These are phyloP conservation scores for Colletotrichum brevisporum DNA, from an alignment of 2,329 filamentous ascomycete species.

Conservation along the genomic window DNA sequence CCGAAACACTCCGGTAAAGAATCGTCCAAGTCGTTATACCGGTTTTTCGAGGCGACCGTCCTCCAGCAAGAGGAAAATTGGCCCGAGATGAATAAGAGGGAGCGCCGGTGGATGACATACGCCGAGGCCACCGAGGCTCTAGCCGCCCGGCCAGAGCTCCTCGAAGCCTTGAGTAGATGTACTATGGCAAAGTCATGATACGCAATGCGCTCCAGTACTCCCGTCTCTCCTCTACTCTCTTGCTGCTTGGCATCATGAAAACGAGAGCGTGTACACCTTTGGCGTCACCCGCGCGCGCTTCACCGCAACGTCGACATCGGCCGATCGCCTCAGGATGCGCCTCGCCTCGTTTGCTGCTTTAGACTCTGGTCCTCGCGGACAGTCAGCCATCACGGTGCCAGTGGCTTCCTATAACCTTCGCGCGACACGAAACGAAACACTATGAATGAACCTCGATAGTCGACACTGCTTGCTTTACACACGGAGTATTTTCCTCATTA, in stretches of 20 bases:
- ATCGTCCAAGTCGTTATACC: constrained; percentile 75
- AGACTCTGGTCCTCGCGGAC: constrained; percentile 6
- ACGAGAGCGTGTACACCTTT: constrained; percentile 11
- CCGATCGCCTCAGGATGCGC: neutral
- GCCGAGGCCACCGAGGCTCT: constrained; percentile 84
- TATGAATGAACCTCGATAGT: neutral
- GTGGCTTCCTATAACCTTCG: constrained; percentile 2
- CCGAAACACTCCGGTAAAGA: constrained; percentile 80
- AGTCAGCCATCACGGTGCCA: neutral
- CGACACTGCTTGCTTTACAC: constrained; percentile 31
- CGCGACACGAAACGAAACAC: constrained; percentile 3
- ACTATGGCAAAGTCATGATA: constrained; percentile 65
- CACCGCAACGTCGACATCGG: constrained; percentile 1
- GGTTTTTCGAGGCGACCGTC: constrained; percentile 91
- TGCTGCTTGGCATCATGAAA: constrained; percentile 10
- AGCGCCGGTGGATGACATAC: constrained; percentile 91
- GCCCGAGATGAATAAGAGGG: constrained; percentile 95
- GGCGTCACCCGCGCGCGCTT: neutral
- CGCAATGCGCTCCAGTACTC: constrained; percentile 22
- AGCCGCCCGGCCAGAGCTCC: constrained; percentile 84
- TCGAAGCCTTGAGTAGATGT: constrained; percentile 88
- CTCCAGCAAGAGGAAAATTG: constrained; percentile 87
- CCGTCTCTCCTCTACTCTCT: constrained; percentile 5
- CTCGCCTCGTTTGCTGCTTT: constrained; percentile 10
- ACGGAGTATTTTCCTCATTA: constrained; percentile 23